Conservation (phyloP, 2,329 filamentous ascomycete genomes). For the Leptographium wingfieldii region DNA sequence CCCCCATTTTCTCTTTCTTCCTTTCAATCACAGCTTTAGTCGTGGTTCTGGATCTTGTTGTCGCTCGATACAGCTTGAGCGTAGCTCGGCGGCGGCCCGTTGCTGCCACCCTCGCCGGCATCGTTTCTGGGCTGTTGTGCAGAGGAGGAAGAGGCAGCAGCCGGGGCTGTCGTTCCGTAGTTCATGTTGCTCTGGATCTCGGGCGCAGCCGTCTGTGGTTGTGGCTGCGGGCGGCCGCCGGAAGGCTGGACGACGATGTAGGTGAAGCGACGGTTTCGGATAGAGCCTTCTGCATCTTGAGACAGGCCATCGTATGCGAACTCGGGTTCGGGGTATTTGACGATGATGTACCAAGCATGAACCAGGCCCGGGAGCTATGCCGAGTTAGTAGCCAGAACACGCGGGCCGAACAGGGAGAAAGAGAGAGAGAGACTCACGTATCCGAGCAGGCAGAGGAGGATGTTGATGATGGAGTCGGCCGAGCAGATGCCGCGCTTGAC, state of each 20-base stretch:
- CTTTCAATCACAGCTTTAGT: slow-evolving; percentile 23
- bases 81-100: slow-evolving; percentile 65
- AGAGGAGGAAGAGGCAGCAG: slow-evolving; percentile 15
- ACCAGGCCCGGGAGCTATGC: slow-evolving; percentile 66
- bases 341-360: slow-evolving; percentile 97
- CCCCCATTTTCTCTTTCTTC: too few relatives aligned
- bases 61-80: slow-evolving; percentile 82
- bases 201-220: slow-evolving; percentile 19
- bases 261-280: slow-evolving; percentile 43
- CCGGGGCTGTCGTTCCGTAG: slow-evolving; percentile 31
- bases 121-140: slow-evolving; percentile 17
- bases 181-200: slow-evolving; percentile 25
- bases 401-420: slow-evolving; percentile 4
- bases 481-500: slow-evolving; percentile 90
- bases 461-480: slow-evolving; percentile 87
- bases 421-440: slow-evolving; percentile 30
- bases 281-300: slow-evolving; percentile 36
- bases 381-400: background rate
- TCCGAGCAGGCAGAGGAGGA: slow-evolving; percentile 71
- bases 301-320: slow-evolving; percentile 55
- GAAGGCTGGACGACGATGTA: slow-evolving; percentile 55
- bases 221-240: slow-evolving; percentile 12
- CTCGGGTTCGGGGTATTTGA: slow-evolving; percentile 67
- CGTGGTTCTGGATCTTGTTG: slow-evolving; percentile 70
- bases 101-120: slow-evolving; percentile 30